These are phyloP conservation scores for Globisporangium nunn DNA, from an alignment of 352 stramenopile genomes.

Conservation along the genomic window DNA sequence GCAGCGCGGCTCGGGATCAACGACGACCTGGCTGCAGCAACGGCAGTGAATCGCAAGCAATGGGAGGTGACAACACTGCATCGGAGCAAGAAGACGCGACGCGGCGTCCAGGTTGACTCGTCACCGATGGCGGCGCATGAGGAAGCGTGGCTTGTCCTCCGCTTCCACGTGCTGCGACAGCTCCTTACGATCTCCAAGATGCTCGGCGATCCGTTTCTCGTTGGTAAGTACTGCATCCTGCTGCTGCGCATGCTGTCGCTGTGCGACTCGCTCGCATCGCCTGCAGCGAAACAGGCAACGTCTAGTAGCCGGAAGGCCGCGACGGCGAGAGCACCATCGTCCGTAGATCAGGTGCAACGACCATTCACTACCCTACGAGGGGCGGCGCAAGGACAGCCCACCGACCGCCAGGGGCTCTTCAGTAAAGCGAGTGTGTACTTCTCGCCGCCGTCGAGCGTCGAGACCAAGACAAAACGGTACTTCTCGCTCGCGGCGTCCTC, in stretches of 20 bases:
- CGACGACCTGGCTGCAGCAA: constrained; percentile 1
- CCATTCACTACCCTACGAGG: constrained; percentile 23
- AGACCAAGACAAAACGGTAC: constrained; percentile 58
- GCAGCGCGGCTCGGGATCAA: constrained; percentile 43
- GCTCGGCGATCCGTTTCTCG: constrained; percentile 37
- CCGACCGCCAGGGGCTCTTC: constrained; percentile 30
- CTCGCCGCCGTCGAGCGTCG: constrained; percentile 54
- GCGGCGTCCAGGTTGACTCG: constrained; percentile 5
- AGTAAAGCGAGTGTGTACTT: constrained; percentile 45
- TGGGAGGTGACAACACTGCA: constrained; percentile 48
- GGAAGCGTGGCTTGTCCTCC: constrained; percentile 56
- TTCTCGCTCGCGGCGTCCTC: constrained; percentile 54
- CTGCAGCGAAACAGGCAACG: neutral
- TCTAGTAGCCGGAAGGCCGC: neutral
- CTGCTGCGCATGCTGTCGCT: constrained; percentile 59
- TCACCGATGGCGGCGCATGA: constrained; percentile 16
- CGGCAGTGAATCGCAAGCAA: constrained; percentile 2
- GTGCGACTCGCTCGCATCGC: constrained; percentile 35
- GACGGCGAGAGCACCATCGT: neutral
- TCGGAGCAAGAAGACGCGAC: constrained; percentile 17
- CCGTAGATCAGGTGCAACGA: constrained; percentile 30
- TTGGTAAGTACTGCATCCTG: constrained; percentile 51
- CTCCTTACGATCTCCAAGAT: constrained; percentile 57
- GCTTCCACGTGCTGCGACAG: constrained; percentile 75
- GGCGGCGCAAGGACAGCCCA: constrained; percentile 1